Conservation (phyloP, 2,329 filamentous ascomycete species). For the Aspergillus spinulosporus region DNA sequence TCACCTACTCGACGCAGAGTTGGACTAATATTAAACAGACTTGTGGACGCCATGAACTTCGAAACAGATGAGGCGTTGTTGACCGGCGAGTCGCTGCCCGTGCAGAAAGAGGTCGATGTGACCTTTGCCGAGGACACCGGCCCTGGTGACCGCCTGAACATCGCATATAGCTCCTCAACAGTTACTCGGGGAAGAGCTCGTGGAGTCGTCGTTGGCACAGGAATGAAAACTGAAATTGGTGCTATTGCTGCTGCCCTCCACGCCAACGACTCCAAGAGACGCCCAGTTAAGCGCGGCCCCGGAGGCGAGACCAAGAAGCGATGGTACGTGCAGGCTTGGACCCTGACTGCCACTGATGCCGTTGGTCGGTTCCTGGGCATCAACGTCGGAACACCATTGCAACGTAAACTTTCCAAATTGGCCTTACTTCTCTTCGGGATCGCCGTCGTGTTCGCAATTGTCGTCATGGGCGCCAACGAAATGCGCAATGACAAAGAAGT, state of each 20-base stretch:
- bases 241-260: slow-evolving; percentile 65
- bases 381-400: slow-evolving; percentile 68
- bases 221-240: slow-evolving; percentile 65
- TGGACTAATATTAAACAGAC: slow-evolving; percentile 42
- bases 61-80: slow-evolving; percentile 70
- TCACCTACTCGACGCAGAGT: too few relatives aligned
- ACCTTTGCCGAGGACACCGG: slow-evolving; percentile 55
- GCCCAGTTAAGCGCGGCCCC: slow-evolving; percentile 54
- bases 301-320: slow-evolving; percentile 53
- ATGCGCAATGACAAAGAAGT: slow-evolving; percentile 59
- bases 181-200: slow-evolving; percentile 62
- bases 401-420: slow-evolving; percentile 67
- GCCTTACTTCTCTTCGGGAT: slow-evolving; percentile 66
- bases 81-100: slow-evolving; percentile 63
- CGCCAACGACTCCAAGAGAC: slow-evolving; percentile 55
- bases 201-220: slow-evolving; percentile 62
- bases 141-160: slow-evolving; percentile 61
- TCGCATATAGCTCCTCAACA: slow-evolving; percentile 63
- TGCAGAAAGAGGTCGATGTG: slow-evolving; percentile 52
- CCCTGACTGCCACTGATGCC: slow-evolving; percentile 57
- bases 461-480: slow-evolving; percentile 65
- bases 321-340: slow-evolving; percentile 54
- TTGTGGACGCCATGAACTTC: slow-evolving; percentile 66
- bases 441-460: slow-evolving; percentile 67
- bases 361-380: slow-evolving; percentile 66